Percentiles rank a stretch among this genome's conserved stretches.
Evolutionary conservation across 2,329 filamentous ascomycete genomes (phyloP).

Genomic region (Epichloe gansuensis): DNA sequence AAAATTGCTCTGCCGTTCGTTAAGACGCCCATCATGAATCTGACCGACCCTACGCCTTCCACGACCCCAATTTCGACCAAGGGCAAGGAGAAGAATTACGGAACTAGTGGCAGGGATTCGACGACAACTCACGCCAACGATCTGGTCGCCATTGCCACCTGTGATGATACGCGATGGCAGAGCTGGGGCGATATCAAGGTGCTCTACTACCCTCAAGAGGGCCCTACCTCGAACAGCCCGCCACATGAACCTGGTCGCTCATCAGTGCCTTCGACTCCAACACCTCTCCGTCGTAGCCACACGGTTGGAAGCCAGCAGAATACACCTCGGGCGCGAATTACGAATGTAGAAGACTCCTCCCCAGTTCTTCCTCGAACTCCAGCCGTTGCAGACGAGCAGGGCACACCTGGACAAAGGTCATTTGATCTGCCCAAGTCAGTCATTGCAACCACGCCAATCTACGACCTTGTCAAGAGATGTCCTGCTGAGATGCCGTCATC

Average conservation of each 20-base stretch:
- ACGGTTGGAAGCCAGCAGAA: constrained; percentile 37
- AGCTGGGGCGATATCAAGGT: constrained; percentile 74
- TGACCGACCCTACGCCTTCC: constrained; percentile 38
- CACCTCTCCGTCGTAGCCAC: constrained; percentile 58
- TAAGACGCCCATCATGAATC: constrained; percentile 49
- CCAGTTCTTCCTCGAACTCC: constrained; percentile 35
- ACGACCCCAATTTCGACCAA: constrained; percentile 51
- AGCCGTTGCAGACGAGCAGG: constrained; percentile 23
- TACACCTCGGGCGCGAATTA: constrained; percentile 27
- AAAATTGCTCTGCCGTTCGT: constrained; percentile 73
- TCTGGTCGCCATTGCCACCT: constrained; percentile 60
- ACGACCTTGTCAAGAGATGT: constrained; percentile 43
- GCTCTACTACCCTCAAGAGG: constrained; percentile 55
- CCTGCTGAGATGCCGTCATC: constrained; percentile 57
- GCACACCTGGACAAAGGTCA: constrained; percentile 36
- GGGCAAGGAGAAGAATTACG: constrained; percentile 57
- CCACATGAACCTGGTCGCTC: constrained; percentile 20
- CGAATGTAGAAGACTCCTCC: constrained; percentile 30
- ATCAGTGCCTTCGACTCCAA: constrained; percentile 56
- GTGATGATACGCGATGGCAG: constrained; percentile 48
- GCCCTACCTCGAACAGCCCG: constrained; percentile 12
- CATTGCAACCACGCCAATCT: constrained; percentile 39
- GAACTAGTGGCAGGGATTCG: constrained; percentile 32
- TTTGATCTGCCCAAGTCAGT: constrained; percentile 53
- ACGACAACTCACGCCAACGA: constrained; percentile 69